Base-by-base conservation (phyloP, 2,329 filamentous ascomycete genomes). In the Neonectria magnoliae region DNA sequence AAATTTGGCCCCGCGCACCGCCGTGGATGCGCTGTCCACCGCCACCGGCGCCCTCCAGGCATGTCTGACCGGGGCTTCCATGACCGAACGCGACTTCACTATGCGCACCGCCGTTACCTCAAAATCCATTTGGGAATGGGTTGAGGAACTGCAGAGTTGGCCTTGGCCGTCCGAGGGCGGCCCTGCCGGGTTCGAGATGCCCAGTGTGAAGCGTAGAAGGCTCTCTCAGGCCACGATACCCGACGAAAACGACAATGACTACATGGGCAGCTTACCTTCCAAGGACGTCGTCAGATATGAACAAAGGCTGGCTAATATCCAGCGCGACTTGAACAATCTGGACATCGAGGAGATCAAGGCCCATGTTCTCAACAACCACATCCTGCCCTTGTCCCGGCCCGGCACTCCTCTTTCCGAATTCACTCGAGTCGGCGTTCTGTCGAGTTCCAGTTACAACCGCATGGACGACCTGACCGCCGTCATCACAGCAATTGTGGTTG, bases 401-500 rank as follows among this genome's bases (percentile, higher is more conserved):
- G 73, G 72, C 18, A 80, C 78, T 10, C 79, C 80, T 3, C 69
- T 78, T 38, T 76, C 77, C 18, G 72, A 75, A 54, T 75, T 76
- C 18, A 73, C 72, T 22, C 71, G 66, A 33, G 67, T 66, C 3
- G 71, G 80, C 11, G 83, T 84, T 11, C 81, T 83, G 51, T 77
- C 84, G 67, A 73, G 81, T 73, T 82, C 87, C 2, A 82, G 77
- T 52, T 92, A 92, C 78, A 87, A 87, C 67, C 90, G 87, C 65
- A 88, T 98, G 83, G 94, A 96, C 72, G 96, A 98, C 77, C 89
- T 97, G 73, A 94, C 93, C 9, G 93, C 95, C 25, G 86, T 98
- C 51, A 87, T 98, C 61, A 98, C 96, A 1, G 93, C 94, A 29
- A 97, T 95, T 36, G 92, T 97, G 18, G 81, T 99, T n/a, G 93